Evolutionary conservation across 257 asterid species (phyloP).

Genomic region (Forsythia viridissima): DNA sequence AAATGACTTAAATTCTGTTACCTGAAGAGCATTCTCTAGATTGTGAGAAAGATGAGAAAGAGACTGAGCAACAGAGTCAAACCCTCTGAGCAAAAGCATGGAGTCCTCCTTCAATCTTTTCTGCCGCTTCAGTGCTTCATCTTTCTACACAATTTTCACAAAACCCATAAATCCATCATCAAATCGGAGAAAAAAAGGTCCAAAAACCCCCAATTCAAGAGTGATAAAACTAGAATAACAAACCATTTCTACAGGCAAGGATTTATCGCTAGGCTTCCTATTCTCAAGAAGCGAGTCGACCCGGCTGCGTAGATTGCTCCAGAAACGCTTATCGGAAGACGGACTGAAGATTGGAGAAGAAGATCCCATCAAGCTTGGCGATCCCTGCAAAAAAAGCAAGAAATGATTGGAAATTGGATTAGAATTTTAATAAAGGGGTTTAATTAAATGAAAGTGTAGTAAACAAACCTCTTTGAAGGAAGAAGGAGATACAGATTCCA

Average conservation of each 20-base stretch:
- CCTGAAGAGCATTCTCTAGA: slow-evolving; percentile 85
- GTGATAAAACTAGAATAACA: background rate
- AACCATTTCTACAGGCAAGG: slow-evolving; percentile 32
- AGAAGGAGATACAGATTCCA: slow-evolving; percentile 65
- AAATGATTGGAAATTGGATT: background rate
- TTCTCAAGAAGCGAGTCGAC: slow-evolving; percentile 66
- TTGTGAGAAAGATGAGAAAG: slow-evolving; percentile 72
- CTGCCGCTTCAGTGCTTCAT: slow-evolving; percentile 37
- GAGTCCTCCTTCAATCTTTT: slow-evolving; percentile 50
- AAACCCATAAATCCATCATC: slow-evolving; percentile 6
- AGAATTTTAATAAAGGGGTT: background rate
- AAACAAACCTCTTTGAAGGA: slow-evolving; percentile 58
- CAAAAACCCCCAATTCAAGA: background rate
- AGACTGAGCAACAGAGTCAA: slow-evolving; percentile 69
- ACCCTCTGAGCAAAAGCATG: slow-evolving; percentile 48
- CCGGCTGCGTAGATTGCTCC: slow-evolving; percentile 81
- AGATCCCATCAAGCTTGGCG: slow-evolving; percentile 37
- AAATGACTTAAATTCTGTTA: slow-evolving; percentile 4
- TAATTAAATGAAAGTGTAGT: slow-evolving; percentile 28
- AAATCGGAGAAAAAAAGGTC: background rate
- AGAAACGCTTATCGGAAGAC: slow-evolving; percentile 72
- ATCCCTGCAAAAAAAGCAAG: slow-evolving; percentile 38
- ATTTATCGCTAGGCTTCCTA: slow-evolving; percentile 37
- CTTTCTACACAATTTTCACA: slow-evolving; percentile 34
- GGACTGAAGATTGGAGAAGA: slow-evolving; percentile 65